Evolutionary conservation across 1,284 basidiomycete genomes (phyloP).

Genomic region (Singerocomus inundabilis): DNA sequence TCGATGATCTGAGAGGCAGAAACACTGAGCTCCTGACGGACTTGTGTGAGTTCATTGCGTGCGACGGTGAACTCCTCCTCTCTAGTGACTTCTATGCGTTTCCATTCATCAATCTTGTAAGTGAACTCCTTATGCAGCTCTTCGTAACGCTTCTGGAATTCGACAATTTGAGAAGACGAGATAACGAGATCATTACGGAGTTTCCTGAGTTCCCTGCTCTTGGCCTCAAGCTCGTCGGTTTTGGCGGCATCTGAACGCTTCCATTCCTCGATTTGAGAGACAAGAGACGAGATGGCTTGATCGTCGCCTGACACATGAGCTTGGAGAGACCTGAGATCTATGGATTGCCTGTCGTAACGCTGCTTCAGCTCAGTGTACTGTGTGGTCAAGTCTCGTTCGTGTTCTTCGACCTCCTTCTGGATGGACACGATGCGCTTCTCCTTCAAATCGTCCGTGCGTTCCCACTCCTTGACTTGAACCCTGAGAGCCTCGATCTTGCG

Average conservation of each 20-base stretch:
- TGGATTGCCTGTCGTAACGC: background rate
- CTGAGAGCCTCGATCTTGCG: no score
- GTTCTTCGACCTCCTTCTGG: background rate
- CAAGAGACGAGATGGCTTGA: background rate
- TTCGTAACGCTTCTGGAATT: conserved; percentile 2
- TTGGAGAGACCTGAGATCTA: background rate
- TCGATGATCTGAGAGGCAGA: no score
- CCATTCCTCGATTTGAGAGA: no score
- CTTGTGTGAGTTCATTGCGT: no score
- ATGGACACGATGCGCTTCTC: background rate
- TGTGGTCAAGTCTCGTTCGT: background rate
- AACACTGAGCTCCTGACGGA: no score
- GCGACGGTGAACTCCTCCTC: no score
- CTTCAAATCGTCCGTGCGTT: background rate
- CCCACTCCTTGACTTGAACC: background rate
- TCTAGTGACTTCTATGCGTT: no score
- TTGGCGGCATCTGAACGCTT: no score
- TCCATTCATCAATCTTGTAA: background rate
- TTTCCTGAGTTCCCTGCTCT: background rate
- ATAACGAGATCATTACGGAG: background rate
- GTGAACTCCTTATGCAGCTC: background rate
- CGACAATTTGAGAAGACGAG: background rate
- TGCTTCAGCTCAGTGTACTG: conserved; percentile 3
- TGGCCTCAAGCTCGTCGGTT: background rate
- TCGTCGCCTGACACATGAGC: background rate